Percentiles rank a stretch among this genome's conserved stretches.
Evolutionary conservation across 768 basidiomycete genomes (phyloP).

Genomic region (Pisolithus tinctorius): DNA sequence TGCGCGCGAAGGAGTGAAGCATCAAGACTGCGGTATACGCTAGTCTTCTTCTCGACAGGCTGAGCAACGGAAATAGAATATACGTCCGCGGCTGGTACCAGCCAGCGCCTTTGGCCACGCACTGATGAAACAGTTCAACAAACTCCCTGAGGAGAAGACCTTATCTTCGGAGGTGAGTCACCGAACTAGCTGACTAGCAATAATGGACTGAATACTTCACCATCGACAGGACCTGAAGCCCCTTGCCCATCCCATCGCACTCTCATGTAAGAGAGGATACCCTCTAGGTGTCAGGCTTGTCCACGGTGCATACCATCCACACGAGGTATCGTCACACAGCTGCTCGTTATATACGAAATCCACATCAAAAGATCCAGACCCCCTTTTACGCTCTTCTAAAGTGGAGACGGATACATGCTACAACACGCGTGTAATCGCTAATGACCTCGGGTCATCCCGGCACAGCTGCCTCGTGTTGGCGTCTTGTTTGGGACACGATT

Average conservation of each 20-base stretch:
- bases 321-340: constrained; percentile 51
- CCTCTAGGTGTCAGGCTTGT: constrained; percentile 88
- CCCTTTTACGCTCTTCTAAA: constrained; percentile 68
- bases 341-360: constrained; percentile 29
- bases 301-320: constrained; percentile 84
- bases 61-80: not conserved
- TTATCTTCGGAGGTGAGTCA: constrained; percentile 63
- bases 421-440: constrained; percentile 53
- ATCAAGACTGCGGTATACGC: constrained; percentile 70
- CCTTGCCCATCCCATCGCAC: constrained; percentile 54
- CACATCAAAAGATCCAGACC: constrained; percentile 49
- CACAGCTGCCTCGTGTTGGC: constrained; percentile 33
- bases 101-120: constrained; percentile 77
- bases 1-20: constrained; percentile 50
- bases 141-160: constrained; percentile 32
- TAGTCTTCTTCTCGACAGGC: constrained; percentile 1
- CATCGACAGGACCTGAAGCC: constrained; percentile 47
- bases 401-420: constrained; percentile 69
- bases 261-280: constrained; percentile 61
- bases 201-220: not conserved
- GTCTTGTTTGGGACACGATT: constrained; percentile 90
- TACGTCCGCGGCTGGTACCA: constrained; percentile 43
- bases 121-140: constrained; percentile 79
- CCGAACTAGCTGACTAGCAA: not conserved
- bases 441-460: constrained; percentile 34